Base-by-base conservation (phyloP, 2,329 filamentous ascomycete genomes). In the Sclerotinia trifoliorum region DNA sequence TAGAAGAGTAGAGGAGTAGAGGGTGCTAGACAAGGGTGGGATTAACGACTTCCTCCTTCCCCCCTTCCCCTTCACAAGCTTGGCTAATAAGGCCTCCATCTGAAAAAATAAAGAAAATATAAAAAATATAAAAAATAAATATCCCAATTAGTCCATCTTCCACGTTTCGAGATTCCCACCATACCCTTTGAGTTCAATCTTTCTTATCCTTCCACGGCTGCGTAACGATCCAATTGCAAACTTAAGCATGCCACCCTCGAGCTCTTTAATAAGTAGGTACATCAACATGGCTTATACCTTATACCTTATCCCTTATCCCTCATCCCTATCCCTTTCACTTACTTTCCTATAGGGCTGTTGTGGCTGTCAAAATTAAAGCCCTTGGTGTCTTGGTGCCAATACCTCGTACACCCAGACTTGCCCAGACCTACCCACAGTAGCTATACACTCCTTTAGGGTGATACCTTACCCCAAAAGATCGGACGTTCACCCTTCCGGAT, bases 401-500 rank as follows among this genome's bases (percentile, higher is more conserved):
- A n/a, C 54, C 32, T 56, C 54, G 8, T n/a, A n/a, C 52, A 29
- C 19, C 19, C 52, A 19, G 29, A 35, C 19, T 11, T 35, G 29
- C 6, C 51, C 19, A 32, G 51, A 54, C 24, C 26, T 54, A 26
- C 51, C 51, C 19, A 32, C 21, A n/a, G 19, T 15, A 35, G 29
- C 19, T 13, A 11, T 39, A 56, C 32, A 56, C 35, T 10, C 55
- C 13, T n/a, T n/a, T 44, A 17, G n/a, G 17, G 26, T 26, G 39
- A 29, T 17, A 44, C 32, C 29, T 62, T 46, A 63, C 26, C 39
- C 39, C 24, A 52, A 54, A 48, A 49, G 32, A 67, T 69, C 72
- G 73, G 73, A 71, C 66, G 35, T 26, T 70, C 60, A 62, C 61
- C 70, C 72, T 73, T 73, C 72, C 73, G 71, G 68, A 68, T 66